Conservation (phyloP, 805 yeast genomes). For the Nakazawaea ambrosiae region DNA sequence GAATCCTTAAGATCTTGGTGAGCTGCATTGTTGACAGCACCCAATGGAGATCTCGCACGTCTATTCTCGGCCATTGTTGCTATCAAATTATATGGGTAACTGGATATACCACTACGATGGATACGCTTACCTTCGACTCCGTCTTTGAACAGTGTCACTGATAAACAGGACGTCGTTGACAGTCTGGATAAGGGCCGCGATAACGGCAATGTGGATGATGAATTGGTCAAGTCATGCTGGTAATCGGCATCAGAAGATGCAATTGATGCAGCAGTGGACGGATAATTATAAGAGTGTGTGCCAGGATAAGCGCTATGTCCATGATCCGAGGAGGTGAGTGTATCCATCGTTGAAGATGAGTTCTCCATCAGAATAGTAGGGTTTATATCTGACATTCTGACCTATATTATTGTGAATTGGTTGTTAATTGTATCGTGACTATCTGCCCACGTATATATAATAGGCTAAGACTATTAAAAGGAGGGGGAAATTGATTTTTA, state of each 20-base stretch:
- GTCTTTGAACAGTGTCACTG: constrained; percentile 69
- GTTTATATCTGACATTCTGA: not conserved
- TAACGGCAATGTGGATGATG: constrained; percentile 14
- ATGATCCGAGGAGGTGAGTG: constrained; percentile 9
- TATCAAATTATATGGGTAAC: constrained; percentile 28
- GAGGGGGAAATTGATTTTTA: too few relatives aligned
- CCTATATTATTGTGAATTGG: too few relatives aligned
- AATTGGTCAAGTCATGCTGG: constrained; percentile 14
- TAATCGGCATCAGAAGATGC: constrained; percentile 22
- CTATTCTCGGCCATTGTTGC: constrained; percentile 24
- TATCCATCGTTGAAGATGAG: constrained; percentile 10
- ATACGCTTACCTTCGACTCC: constrained; percentile 61
- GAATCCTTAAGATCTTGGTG: constrained; percentile 5
- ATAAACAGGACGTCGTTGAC: constrained; percentile 59
- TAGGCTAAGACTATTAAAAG: too few relatives aligned
- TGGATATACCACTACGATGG: constrained; percentile 35
- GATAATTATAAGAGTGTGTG: constrained; percentile 5
- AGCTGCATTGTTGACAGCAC: not conserved
- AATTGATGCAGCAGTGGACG: constrained; percentile 20
- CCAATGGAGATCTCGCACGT: not conserved
- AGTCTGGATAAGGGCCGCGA: constrained; percentile 57
- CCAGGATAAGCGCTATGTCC: too few relatives aligned
- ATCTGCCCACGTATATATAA: too few relatives aligned
- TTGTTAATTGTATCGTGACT: too few relatives aligned
- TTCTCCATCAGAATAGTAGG: constrained; percentile 1